Evolutionary conservation across 805 yeast species (phyloP).

Genomic region (Torulaspora maleeae): DNA sequence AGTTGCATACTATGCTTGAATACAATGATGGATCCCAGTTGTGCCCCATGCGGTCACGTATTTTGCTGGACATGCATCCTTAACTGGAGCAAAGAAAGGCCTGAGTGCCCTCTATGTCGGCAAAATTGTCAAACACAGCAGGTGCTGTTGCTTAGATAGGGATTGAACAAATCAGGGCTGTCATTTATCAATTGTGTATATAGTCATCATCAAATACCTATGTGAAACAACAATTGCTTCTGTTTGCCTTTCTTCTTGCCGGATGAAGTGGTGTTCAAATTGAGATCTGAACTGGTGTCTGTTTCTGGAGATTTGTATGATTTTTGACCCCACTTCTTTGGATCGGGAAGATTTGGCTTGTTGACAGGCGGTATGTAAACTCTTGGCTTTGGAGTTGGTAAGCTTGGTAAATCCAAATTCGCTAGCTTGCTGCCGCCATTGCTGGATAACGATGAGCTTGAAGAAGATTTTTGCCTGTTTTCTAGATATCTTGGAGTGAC

Average conservation of each 20-base stretch:
- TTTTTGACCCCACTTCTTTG: conserved; percentile 36
- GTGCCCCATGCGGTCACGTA: conserved; percentile 86
- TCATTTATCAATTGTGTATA: neutral
- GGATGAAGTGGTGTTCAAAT: conserved; percentile 14
- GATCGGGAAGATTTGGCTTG: conserved; percentile 36
- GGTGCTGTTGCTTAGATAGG: conserved; percentile 45
- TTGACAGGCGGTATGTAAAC: conserved; percentile 55
- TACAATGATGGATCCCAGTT: conserved; percentile 73
- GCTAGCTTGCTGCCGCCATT: conserved; percentile 19
- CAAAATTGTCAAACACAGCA: conserved; percentile 45
- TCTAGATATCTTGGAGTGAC: conserved; percentile 33
- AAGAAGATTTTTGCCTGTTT: conserved; percentile 20
- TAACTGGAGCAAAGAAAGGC: conserved; percentile 82
- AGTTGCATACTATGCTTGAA: conserved; percentile 82
- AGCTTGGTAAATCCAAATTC: conserved; percentile 44
- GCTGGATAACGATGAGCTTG: conserved; percentile 18
- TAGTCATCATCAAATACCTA: conserved; percentile 39
- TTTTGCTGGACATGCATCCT: conserved; percentile 90
- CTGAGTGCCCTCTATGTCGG: conserved; percentile 90
- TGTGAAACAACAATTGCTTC: conserved; percentile 50
- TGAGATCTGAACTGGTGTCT: conserved; percentile 10
- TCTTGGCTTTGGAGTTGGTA: conserved; percentile 36
- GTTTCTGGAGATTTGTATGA: conserved; percentile 1
- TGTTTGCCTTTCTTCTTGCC: conserved; percentile 44
- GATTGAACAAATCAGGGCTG: neutral